phyloP scores from a whole-genome alignment of 2,329 filamentous ascomycete species.

The Exophiala mesophila region DNA sequence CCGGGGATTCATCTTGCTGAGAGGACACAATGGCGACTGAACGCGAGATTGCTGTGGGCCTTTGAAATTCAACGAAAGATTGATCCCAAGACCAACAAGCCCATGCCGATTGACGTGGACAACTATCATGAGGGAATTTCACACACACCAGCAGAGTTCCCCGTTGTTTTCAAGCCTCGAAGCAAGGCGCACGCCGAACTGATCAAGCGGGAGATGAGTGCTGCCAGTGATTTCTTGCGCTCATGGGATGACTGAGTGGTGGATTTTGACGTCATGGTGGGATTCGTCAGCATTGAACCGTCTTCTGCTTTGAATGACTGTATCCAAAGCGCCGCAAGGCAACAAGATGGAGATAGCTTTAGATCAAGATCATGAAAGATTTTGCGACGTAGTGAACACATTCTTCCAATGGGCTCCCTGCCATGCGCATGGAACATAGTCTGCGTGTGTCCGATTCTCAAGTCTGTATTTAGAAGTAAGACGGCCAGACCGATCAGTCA shows the following conservation, averaged over 20 bases:
- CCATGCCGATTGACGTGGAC: constrained; percentile 1
- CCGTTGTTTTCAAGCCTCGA: constrained; percentile 8
- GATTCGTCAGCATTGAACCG: no score
- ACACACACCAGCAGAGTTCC: constrained; percentile 7
- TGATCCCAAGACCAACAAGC: neutral
- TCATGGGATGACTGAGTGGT: constrained; percentile 10
- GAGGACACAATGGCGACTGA: constrained; percentile 45
- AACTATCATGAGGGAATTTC: constrained; percentile 3
- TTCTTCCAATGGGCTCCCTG: no score
- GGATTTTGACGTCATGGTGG: no score
- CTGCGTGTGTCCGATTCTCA: no score
- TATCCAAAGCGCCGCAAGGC: no score
- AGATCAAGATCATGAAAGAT: no score
- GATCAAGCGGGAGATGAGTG: constrained; percentile 1
- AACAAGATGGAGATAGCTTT: no score
- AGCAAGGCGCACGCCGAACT: constrained; percentile 8
- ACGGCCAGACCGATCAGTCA: no score
- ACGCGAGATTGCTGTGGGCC: constrained; percentile 50
- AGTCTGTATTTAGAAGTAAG: no score
- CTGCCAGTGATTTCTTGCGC: constrained; percentile 6
- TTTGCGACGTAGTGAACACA: no score
- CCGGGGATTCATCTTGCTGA: constrained; percentile 48
- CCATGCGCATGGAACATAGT: no score
- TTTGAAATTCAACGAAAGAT: constrained; percentile 24
- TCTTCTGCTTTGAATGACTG: no score